Evolutionary conservation across 345 rosid species (phyloP), one percentile per base, ranked within the genome.

Genomic region (Toxicodendron radicans): DNA sequence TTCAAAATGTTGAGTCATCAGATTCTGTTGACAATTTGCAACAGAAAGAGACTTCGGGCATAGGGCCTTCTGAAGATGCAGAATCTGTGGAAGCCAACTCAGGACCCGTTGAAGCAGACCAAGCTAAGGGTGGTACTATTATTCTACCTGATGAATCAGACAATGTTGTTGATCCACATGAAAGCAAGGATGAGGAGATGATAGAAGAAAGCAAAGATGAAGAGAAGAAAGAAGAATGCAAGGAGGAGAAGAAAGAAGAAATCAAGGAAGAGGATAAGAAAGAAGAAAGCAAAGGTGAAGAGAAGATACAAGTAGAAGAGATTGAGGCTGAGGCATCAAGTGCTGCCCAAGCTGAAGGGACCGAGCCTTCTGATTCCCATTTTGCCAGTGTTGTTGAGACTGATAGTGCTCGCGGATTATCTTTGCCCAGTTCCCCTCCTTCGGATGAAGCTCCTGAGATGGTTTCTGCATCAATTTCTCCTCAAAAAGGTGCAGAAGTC

Each of bases 391-490:
- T 69, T 38, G 80, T 75, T 38, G 92, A 81, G 80, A 45, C 74
- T 46, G 82, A 78, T 66, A 75, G 41, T 79, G 70, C 80, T 75
- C 59, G 21, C 65, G 89, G 80, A 74, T 48, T 77, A 76, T 77
- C 87, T 64, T 71, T 75, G 60, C 68, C 82, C 27, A 21, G 72
- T 68, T 83, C 76, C 66, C 70, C 78, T 75, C 75, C 87, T 66
- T 79, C 87, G 72, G 84, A 77, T 58, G 89, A 82, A 71, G 76
- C 68, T 80, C 80, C 87, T 10, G 88, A 81, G 75, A 74, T 23
- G 52, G 82, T 81, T 79, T 78, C 79, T 53, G 85, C 79, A 67
- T 43, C 83, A 17, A 79, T 80, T 83, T 82, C 86, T 68, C 59
- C 57, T 41, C 86, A 79, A 64, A 69, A 38, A 57, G 83, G 69